A percentile compares a stretch with the other conserved stretches of the same genome.
These are phyloP conservation scores for Westerdykella sp. DNA, from an alignment of 2,329 filamentous ascomycete genomes.

Conservation along the genomic window DNA sequence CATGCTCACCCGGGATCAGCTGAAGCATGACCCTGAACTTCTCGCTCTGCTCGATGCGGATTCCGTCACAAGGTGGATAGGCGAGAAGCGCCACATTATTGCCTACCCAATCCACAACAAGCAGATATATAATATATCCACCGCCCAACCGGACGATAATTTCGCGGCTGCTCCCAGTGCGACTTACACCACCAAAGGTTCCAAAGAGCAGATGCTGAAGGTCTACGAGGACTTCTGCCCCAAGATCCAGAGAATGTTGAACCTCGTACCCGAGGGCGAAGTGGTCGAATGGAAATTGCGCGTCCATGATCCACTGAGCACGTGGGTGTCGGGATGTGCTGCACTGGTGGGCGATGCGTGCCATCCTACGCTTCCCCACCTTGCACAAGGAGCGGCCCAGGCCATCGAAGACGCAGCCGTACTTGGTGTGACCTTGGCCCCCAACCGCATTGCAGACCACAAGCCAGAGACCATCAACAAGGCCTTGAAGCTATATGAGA, in stretches of 20 bases:
- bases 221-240: conserved; percentile 58
- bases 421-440: conserved; percentile 47
- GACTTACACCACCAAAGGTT: conserved; percentile 59
- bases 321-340: conserved; percentile 52
- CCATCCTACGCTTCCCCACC: conserved; percentile 58
- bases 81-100: conserved; percentile 68
- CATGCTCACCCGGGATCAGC: conserved; percentile 63
- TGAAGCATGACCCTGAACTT: conserved; percentile 62
- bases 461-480: conserved; percentile 43
- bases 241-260: conserved; percentile 54
- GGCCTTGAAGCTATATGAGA: conserved; percentile 52
- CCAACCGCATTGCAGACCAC: conserved; percentile 42
- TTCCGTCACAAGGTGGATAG: conserved; percentile 68
- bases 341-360: conserved; percentile 56
- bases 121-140: conserved; percentile 61
- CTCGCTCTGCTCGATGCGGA: conserved; percentile 61
- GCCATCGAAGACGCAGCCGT: conserved; percentile 60
- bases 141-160: conserved; percentile 55
- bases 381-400: conserved; percentile 59
- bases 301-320: conserved; percentile 55
- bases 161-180: conserved; percentile 52
- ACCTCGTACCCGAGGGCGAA: conserved; percentile 57
- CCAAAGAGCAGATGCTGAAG: conserved; percentile 54
- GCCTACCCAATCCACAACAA: conserved; percentile 67
- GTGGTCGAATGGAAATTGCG: conserved; percentile 62